Base-by-base conservation (phyloP, 768 basidiomycete species). In the Psilocybe sp. region DNA sequence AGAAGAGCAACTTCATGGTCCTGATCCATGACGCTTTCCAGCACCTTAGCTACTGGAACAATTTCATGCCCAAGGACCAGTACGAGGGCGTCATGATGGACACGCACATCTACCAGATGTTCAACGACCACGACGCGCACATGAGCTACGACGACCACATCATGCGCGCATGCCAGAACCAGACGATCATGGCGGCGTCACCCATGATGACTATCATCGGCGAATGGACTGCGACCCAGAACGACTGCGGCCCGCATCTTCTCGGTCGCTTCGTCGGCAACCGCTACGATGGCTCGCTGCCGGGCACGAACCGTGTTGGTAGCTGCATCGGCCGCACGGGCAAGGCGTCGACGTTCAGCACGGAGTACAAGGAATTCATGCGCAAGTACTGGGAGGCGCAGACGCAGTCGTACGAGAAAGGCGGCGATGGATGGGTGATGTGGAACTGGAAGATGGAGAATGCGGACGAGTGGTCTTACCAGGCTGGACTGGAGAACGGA, bases 391-490 rank as follows among this genome's bases (percentile, higher is more conserved):
- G 85, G 85, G 91, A 93, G 63, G 91, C 88, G 0, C 92, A 95
- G 67, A 80, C 82, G 12, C 82, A 78, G 41, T 74, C 88, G 11
- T 90, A 76, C 53, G 87, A 90, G 72, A 72, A 71, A 44, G 81
- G 70, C 10, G 70, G 74, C 32, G 49, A 43, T 16, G 88, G 89
- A 1, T 90, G 89, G 89, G 63, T 89, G n/a, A 80, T 82, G 65
- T 90, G 87, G 89, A 81, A 85, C 1, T 92, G 89, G 89, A 92
- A 90, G 69, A 68, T 87, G 4, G 89, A 92, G 68, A 68, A 69
- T 49, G 87, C 90, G 1, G 89, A 91, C 53, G 93, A 96, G 47
- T 96, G 93, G 93, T 78, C 87, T 0, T 95, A 95, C 72, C 79
- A 88, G 57, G 84, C 86, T 42, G 92, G 91, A 33, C 72, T 94